These are phyloP conservation scores for Didymella exigua DNA, from an alignment of 2,329 filamentous ascomycete species.

Conservation along the genomic window DNA sequence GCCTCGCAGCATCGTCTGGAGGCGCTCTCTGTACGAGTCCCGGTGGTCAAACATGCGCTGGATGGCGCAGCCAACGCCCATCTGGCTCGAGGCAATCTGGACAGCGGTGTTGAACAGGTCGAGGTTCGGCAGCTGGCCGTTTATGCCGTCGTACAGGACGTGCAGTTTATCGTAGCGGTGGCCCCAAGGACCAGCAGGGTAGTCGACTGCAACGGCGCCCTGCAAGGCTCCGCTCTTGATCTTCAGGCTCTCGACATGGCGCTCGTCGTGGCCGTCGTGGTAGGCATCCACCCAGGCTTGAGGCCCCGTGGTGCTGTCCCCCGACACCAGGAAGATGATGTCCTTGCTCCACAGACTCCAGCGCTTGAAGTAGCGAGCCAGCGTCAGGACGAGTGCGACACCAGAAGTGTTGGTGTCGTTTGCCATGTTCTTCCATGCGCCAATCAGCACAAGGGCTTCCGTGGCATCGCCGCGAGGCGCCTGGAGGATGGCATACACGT, in stretches of 20 bases:
- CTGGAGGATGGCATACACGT: slow-evolving; percentile 91
- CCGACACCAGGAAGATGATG: slow-evolving; percentile 88
- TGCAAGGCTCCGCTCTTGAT: slow-evolving; percentile 94
- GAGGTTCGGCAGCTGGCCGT: slow-evolving; percentile 92
- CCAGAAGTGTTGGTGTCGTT: slow-evolving; percentile 83
- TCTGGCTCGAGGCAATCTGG: slow-evolving; percentile 84
- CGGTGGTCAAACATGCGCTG: slow-evolving; percentile 83
- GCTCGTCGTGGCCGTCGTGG: slow-evolving; percentile 81
- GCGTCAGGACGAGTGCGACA: slow-evolving; percentile 80
- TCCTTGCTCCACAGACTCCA: slow-evolving; percentile 99
- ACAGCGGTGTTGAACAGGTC: slow-evolving; percentile 95
- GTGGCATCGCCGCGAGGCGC: slow-evolving; percentile 95
- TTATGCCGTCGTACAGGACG: slow-evolving; percentile 92
- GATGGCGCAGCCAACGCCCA: slow-evolving; percentile 82
- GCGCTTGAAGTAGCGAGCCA: slow-evolving; percentile 93
- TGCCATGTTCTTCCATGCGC: slow-evolving; percentile 83
- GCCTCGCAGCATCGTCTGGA: slow-evolving; percentile 86
- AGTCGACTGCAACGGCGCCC: slow-evolving; percentile 91
- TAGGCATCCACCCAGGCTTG: slow-evolving; percentile 99
- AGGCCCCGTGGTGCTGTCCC: slow-evolving; percentile 86
- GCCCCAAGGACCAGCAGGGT: slow-evolving; percentile 71
- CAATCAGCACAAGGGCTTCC: slow-evolving; percentile 91
- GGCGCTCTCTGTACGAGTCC: slow-evolving; percentile 78
- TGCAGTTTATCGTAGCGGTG: slow-evolving; percentile 86
- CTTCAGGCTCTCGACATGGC: slow-evolving; percentile 74